Evolutionary conservation across 257 asterid species (phyloP).

Genomic region (Anisodus acutangulus): DNA sequence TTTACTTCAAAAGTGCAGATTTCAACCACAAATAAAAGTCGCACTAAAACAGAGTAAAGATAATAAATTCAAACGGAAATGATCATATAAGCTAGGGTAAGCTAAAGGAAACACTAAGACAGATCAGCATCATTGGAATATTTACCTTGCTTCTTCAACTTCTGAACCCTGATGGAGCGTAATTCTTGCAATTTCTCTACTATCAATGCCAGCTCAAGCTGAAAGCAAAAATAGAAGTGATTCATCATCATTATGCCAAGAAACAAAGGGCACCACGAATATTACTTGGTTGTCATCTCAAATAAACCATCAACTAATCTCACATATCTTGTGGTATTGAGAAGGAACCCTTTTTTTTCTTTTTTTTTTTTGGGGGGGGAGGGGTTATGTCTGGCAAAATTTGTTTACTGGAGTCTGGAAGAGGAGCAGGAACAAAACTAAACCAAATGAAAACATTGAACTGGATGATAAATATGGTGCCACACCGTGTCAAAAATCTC

Average conservation of each 20-base stretch:
- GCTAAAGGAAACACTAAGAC: constrained; percentile 7
- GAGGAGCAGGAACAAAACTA: constrained; percentile 1
- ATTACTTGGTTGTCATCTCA: constrained; percentile 3
- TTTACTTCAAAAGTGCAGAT: background rate
- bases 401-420: constrained; percentile 22
- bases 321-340: constrained; percentile 18
- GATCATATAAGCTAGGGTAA: background rate
- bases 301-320: constrained; percentile 7
- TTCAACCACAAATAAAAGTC: background rate
- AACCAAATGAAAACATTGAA: constrained; percentile 16
- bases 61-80: background rate
- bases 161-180: constrained; percentile 82
- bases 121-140: background rate
- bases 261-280: background rate
- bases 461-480: background rate
- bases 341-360: background rate
- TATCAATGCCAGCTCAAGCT: constrained; percentile 90
- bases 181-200: constrained; percentile 95
- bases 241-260: constrained; percentile 11
- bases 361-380: background rate
- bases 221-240: constrained; percentile 38
- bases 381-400: background rate
- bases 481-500: constrained; percentile 6
- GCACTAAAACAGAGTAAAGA: constrained; percentile 5
- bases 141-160: constrained; percentile 91